phyloP scores from a whole-genome alignment of 176 grass and related monocot genomes.

The Oryza brachyantha region DNA sequence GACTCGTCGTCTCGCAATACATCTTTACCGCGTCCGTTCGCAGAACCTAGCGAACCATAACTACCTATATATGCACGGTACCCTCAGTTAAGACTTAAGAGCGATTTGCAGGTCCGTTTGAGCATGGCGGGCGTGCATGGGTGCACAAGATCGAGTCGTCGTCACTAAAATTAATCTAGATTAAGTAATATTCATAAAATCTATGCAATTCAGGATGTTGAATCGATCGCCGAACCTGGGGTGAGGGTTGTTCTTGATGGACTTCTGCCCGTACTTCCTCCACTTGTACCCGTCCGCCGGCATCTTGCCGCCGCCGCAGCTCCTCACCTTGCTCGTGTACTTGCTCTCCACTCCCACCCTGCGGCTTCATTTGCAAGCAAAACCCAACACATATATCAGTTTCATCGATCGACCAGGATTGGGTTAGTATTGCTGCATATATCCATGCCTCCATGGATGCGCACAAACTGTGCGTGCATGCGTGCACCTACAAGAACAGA shows the following conservation, averaged over 20 bases:
- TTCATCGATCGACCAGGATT: neutral
- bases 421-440: neutral
- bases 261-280: constrained; percentile 86
- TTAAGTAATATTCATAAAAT: no score
- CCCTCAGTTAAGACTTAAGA: no score
- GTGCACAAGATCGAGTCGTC: neutral
- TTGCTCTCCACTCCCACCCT: constrained; percentile 46
- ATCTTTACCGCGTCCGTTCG: neutral
- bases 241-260: constrained; percentile 77
- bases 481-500: constrained; percentile 23
- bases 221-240: constrained; percentile 45
- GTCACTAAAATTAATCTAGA: no score
- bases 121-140: neutral
- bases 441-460: no score
- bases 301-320: constrained; percentile 46
- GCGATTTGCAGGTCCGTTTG: neutral
- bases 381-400: neutral
- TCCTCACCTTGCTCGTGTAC: constrained; percentile 51
- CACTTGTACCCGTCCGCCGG: constrained; percentile 69
- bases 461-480: constrained; percentile 1
- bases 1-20: neutral
- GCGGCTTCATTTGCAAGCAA: constrained; percentile 6
- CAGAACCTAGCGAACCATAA: neutral
- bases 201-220: neutral
- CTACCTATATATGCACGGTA: no score